Evolutionary conservation across 2,329 filamentous ascomycete species (phyloP).

Genomic region (Aspergillus ruber): DNA sequence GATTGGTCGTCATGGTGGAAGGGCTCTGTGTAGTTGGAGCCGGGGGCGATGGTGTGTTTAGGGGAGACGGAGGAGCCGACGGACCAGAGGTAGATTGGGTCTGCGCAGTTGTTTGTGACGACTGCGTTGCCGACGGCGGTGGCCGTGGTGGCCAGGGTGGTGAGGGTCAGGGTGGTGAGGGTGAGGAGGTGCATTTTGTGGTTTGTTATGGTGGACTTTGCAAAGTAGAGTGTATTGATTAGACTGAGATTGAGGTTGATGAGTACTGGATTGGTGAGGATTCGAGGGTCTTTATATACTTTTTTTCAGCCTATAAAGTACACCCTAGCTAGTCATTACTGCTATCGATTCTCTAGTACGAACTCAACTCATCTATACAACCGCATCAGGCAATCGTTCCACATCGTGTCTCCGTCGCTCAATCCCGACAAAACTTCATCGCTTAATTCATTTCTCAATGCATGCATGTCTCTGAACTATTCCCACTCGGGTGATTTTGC

Average conservation of each 20-base stretch:
- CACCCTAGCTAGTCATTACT: too few relatives aligned
- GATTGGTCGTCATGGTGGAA: constrained; percentile 30
- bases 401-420: background rate
- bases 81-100: constrained; percentile 34
- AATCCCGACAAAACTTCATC: background rate
- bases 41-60: constrained; percentile 24
- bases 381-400: background rate
- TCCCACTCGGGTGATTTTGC: background rate
- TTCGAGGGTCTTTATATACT: constrained; percentile 4
- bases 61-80: constrained; percentile 29
- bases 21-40: constrained; percentile 28
- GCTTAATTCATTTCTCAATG: background rate
- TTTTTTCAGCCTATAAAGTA: background rate
- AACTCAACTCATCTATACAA: background rate
- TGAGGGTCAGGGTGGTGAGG: constrained; percentile 22
- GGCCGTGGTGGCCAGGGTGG: constrained; percentile 18
- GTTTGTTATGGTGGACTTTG: background rate
- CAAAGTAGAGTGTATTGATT: background rate
- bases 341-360: background rate
- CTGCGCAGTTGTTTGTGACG: constrained; percentile 34
- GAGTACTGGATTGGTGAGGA: background rate
- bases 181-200: constrained; percentile 30
- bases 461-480: constrained; percentile 1
- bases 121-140: constrained; percentile 28
- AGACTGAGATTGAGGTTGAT: background rate